Percentiles rank a stretch among this genome's conserved stretches.
phyloP scores from a whole-genome alignment of 164 flowering plant genomes.

The Stephania cephalantha region DNA sequence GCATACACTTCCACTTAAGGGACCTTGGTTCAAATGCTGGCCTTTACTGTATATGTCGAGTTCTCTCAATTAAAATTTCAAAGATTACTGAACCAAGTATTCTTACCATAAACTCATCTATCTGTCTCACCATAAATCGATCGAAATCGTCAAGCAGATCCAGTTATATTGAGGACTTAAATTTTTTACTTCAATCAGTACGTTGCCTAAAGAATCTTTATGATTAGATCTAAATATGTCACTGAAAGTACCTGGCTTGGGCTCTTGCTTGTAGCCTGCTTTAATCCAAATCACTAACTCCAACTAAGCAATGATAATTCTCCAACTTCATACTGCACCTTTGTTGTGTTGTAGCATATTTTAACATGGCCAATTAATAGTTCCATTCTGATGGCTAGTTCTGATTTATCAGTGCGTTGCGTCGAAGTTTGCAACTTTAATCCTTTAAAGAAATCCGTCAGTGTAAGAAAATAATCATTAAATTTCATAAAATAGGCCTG shows the following conservation, averaged over 20 bases:
- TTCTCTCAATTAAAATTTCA: background rate
- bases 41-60: background rate
- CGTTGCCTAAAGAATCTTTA: background rate
- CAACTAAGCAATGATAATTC: background rate
- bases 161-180: no score
- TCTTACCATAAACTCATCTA: background rate
- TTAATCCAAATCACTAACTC: background rate
- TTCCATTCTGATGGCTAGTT: background rate
- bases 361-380: background rate
- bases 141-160: no score
- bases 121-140: background rate
- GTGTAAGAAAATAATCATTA: background rate
- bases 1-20: background rate
- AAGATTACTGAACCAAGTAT: background rate
- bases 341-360: background rate
- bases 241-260: background rate
- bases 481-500: no score
- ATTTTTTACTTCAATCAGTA: background rate
- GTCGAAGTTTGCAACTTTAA: background rate
- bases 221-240: background rate
- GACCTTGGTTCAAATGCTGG: background rate
- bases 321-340: background rate
- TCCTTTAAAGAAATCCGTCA: background rate
- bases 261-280: background rate
- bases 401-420: background rate